phyloP scores from a whole-genome alignment of 1,284 basidiomycete species.

The Pascua sp. region DNA sequence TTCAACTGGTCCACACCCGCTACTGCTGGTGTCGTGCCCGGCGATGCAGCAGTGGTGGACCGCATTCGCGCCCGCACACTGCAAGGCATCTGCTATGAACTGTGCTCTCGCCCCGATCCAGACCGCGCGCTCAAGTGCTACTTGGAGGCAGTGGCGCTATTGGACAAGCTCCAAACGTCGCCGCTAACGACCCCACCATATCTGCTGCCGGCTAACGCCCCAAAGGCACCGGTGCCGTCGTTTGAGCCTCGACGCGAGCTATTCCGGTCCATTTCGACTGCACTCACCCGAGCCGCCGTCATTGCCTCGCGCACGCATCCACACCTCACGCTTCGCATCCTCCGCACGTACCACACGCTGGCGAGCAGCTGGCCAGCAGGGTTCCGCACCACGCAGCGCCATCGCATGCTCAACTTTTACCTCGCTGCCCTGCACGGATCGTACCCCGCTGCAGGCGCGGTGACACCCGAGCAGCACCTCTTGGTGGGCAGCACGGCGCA shows the following conservation, averaged over 20 bases:
- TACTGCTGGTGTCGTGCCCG: constrained; percentile 41
- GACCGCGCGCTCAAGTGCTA: constrained; percentile 33
- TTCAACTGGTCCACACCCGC: constrained; percentile 55
- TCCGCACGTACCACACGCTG: constrained; percentile 62
- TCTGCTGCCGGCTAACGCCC: constrained; percentile 17
- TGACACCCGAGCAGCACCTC: constrained; percentile 20
- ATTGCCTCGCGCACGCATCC: constrained; percentile 36
- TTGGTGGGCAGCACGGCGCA: constrained; percentile 22
- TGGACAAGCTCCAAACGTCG: constrained; percentile 17
- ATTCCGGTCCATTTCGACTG: constrained; percentile 39
- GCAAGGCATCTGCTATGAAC: constrained; percentile 43
- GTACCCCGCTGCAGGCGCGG: constrained; percentile 44
- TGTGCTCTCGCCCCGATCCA: constrained; percentile 20
- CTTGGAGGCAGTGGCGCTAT: constrained; percentile 24
- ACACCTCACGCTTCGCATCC: constrained; percentile 54
- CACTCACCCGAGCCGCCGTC: constrained; percentile 47
- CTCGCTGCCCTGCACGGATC: constrained; percentile 62
- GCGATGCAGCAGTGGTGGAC: constrained; percentile 45
- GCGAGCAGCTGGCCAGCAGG: constrained; percentile 67
- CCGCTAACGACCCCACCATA: constrained; percentile 26
- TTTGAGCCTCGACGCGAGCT: constrained; percentile 44
- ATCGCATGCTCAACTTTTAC: constrained; percentile 64
- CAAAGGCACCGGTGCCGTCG: constrained; percentile 8
- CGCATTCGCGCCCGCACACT: constrained; percentile 48
- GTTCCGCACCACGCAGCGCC: constrained; percentile 70